Base-by-base conservation (phyloP, 345 rosid genomes). In the Camelina neglecta region DNA sequence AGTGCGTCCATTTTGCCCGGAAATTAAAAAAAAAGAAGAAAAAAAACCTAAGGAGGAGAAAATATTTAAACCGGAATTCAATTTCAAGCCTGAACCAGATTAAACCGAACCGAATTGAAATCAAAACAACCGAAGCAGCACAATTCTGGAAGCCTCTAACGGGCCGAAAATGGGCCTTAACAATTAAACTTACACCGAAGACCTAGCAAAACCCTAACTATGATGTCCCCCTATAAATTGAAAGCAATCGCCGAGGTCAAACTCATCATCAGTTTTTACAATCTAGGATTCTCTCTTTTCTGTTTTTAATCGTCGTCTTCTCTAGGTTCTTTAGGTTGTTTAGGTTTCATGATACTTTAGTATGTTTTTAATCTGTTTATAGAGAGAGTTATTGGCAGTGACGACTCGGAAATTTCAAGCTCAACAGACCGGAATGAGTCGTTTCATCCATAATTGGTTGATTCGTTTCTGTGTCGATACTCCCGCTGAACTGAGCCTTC, bases 341-440 rank as follows among this genome's bases (percentile, higher is more conserved):
- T 35, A 6, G 2, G 38, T 8, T 7, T 23, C 24, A 10, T 50
- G 11, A 1, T 29, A 0, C 4, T 2, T 2, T 21, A 21, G 23
- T 21, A 21, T 21, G 23, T 48, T 2, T 8, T 8, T 6, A 1
- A 50, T 35, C 23, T 44, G 5, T 0, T 3, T 16, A 12, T 26
- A 13, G 56, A 51, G 15, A 45, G 9, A 60, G 41, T 38, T 9
- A 11, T 42, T 44, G 49, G 49, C 49, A 44, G 49, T 44, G 49
- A 44, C 45, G 98, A 93, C 94, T 80, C 80, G 72, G 77, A 78
- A 80, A 80, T 71, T 90, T 90, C 98, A 90, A 93, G 98, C 98
- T 93, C 96, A 93, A 93, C 98, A 93, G 98, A 93, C 96, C 98
- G 93, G 96, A 93, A 87, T 83, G 80, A 91, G 89, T 83, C 73